A percentile compares a stretch with the other conserved stretches of the same genome.
Conservation (phyloP, 2,329 filamentous ascomycete species). For the Verticillium tricorpus region DNA sequence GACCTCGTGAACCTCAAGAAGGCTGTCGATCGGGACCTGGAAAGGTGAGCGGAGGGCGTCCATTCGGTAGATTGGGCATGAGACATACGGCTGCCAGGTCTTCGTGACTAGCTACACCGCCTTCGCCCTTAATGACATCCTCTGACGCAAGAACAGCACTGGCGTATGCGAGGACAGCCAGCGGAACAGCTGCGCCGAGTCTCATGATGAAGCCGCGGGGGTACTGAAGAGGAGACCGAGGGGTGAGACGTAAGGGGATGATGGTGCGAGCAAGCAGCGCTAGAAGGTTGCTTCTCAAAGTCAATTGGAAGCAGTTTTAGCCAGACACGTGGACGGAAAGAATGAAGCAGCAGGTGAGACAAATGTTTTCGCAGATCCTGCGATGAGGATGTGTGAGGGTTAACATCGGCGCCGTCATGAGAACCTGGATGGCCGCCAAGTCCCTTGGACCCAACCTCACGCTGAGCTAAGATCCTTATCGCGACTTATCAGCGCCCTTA, state of each 20-base stretch:
- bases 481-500: background rate
- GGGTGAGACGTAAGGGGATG: background rate
- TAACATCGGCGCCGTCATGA: background rate
- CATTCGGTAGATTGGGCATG: no score
- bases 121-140: background rate
- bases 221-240: background rate
- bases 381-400: background rate
- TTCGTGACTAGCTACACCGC: background rate
- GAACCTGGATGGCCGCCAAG: constrained; percentile 14
- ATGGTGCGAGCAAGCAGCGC: background rate
- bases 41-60: background rate
- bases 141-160: background rate
- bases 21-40: constrained; percentile 5
- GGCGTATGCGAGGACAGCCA: background rate
- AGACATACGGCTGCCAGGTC: background rate
- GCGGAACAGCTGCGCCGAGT: background rate
- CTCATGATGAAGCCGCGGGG: constrained; percentile 1
- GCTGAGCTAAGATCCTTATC: background rate
- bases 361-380: background rate
- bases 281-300: background rate
- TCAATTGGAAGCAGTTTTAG: background rate
- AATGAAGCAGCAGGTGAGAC: background rate
- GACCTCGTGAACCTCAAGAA: constrained; percentile 20
- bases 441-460: background rate
- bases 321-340: background rate